Evolutionary conservation across 2,329 filamentous ascomycete genomes (phyloP).

Genomic region (Penicillium sp.): DNA sequence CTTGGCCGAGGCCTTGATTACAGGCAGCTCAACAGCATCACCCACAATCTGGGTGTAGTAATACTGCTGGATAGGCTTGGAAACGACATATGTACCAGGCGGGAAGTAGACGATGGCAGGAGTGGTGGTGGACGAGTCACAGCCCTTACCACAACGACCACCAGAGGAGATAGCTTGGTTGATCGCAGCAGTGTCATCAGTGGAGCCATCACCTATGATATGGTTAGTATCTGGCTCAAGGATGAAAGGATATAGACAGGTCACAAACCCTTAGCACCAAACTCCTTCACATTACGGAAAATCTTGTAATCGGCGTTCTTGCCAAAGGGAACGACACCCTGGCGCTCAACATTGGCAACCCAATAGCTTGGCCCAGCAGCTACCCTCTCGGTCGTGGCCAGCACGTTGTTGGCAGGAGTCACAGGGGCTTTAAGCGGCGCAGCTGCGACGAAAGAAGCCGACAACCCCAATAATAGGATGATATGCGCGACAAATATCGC

Average conservation of each 20-base stretch:
- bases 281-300: slow-evolving; percentile 75
- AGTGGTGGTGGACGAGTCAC: slow-evolving; percentile 78
- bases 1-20: slow-evolving; percentile 67
- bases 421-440: slow-evolving; percentile 28
- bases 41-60: slow-evolving; percentile 95
- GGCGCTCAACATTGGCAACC: slow-evolving; percentile 67
- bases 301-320: slow-evolving; percentile 61
- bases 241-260: slow-evolving; percentile 15
- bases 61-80: slow-evolving; percentile 73
- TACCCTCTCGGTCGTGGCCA: slow-evolving; percentile 12
- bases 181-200: slow-evolving; percentile 86
- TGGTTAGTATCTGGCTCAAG: slow-evolving; percentile 19
- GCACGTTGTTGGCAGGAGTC: slow-evolving; percentile 5
- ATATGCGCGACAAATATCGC: slow-evolving; percentile 34
- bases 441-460: slow-evolving; percentile 32
- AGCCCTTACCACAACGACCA: slow-evolving; percentile 73
- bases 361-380: slow-evolving; percentile 59
- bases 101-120: slow-evolving; percentile 93
- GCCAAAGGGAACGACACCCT: slow-evolving; percentile 67
- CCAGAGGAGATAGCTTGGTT: slow-evolving; percentile 78
- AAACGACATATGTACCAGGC: slow-evolving; percentile 79
- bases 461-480: slow-evolving; percentile 33
- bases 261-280: slow-evolving; percentile 66
- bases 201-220: slow-evolving; percentile 58
- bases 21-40: slow-evolving; percentile 69